A percentile compares a stretch with the other conserved stretches of the same genome.
These are phyloP conservation scores for Yamadazyma blattariae DNA, from an alignment of 1,139 yeast genomes.

Conservation along the genomic window DNA sequence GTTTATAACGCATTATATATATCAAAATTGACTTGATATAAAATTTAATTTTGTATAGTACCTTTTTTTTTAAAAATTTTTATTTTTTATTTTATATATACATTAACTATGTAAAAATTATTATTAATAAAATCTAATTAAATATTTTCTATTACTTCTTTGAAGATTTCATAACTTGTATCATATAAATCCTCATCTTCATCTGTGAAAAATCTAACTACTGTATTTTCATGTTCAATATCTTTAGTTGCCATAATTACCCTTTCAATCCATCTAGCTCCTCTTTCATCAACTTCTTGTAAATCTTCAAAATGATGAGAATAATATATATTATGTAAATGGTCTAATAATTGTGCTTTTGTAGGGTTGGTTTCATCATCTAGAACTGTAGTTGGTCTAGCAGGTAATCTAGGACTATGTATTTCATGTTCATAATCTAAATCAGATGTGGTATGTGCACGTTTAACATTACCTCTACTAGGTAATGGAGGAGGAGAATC, in stretches of 20 bases:
- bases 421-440: slow-evolving; percentile 1
- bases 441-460: slow-evolving; percentile 11
- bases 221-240: slow-evolving; percentile 39
- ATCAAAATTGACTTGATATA: neutral
- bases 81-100: slow-evolving; percentile 1
- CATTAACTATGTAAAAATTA: neutral
- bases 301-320: slow-evolving; percentile 30
- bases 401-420: slow-evolving; percentile 15
- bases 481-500: slow-evolving; percentile 16
- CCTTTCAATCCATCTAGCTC: slow-evolving; percentile 49
- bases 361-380: slow-evolving; percentile 11
- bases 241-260: slow-evolving; percentile 33
- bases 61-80: neutral
- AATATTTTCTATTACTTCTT: slow-evolving; percentile 7
- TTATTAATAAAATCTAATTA: too few relatives aligned
- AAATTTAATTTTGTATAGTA: slow-evolving; percentile 2
- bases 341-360: slow-evolving; percentile 15
- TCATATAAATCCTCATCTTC: slow-evolving; percentile 32
- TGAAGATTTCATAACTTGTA: slow-evolving; percentile 11
- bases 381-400: slow-evolving; percentile 14
- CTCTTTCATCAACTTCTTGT: slow-evolving; percentile 43
- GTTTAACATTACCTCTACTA: slow-evolving; percentile 4
- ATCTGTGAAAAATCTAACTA: slow-evolving; percentile 37
- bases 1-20: neutral
- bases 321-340: slow-evolving; percentile 22